Evolutionary conservation across 1,284 basidiomycete genomes (phyloP).

Genomic region (Neonothopanus nambi): DNA sequence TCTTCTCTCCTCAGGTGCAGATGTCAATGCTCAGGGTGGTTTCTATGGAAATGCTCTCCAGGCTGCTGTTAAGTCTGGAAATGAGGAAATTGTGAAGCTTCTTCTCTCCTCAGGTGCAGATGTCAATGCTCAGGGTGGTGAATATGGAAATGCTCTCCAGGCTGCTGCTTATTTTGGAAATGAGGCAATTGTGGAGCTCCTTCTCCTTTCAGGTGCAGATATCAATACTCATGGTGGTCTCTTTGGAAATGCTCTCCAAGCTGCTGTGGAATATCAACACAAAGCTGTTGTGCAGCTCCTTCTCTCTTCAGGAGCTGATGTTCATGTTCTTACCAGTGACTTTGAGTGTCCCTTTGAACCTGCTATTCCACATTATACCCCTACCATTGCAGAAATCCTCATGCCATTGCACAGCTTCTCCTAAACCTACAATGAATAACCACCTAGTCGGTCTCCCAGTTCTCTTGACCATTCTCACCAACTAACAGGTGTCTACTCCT

Average conservation of each 20-base stretch:
- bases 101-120: not conserved
- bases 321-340: no score
- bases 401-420: no score
- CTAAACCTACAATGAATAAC: no score
- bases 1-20: not conserved
- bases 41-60: constrained; percentile 6
- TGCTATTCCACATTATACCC: no score
- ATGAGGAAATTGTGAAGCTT: constrained; percentile 2
- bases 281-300: not conserved
- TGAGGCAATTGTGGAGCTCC: constrained; percentile 1
- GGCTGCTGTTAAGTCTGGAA: constrained; percentile 2
- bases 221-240: constrained; percentile 1
- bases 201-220: constrained; percentile 6
- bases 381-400: no score
- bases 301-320: not conserved
- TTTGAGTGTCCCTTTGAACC: no score
- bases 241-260: not conserved
- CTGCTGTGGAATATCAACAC: not conserved
- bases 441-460: no score
- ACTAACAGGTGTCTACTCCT: no score
- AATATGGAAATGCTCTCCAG: constrained; percentile 1
- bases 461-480: no score
- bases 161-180: constrained; percentile 3
- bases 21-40: not conserved
- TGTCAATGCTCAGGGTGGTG: not conserved